Evolutionary conservation across 768 basidiomycete genomes (phyloP).

Genomic region (Phylloporus scabripes): DNA sequence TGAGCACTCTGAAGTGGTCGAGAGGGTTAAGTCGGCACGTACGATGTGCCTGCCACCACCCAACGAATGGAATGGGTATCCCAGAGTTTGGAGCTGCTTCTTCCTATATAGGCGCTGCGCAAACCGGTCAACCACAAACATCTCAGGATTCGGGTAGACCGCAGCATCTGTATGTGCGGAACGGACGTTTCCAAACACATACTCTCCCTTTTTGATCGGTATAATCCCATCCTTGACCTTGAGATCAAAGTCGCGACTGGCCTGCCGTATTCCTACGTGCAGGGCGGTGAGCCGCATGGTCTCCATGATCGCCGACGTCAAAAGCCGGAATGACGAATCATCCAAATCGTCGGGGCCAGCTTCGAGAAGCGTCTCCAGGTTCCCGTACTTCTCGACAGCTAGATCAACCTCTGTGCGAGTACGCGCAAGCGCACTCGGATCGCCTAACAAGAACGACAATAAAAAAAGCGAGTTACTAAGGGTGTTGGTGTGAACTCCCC

Average conservation of each 20-base stretch:
- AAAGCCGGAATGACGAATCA: constrained; percentile 13
- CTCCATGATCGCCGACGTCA: constrained; percentile 26
- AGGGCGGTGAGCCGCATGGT: constrained; percentile 20
- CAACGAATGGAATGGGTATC: constrained; percentile 11
- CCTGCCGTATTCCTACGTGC: constrained; percentile 15
- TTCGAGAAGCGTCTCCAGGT: constrained; percentile 10
- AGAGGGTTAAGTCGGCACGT: not conserved
- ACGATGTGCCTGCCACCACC: constrained; percentile 18
- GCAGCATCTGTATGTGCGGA: constrained; percentile 17
- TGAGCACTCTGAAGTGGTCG: not conserved
- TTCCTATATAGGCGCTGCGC: constrained; percentile 9
- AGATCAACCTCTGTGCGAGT: constrained; percentile 44
- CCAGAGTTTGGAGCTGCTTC: constrained; percentile 11
- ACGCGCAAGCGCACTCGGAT: constrained; percentile 39
- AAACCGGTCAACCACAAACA: constrained; percentile 20
- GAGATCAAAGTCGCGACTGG: constrained; percentile 15
- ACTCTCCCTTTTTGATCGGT: constrained; percentile 19
- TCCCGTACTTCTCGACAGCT: constrained; percentile 9
- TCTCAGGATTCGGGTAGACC: constrained; percentile 8
- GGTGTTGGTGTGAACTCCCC: constrained; percentile 20
- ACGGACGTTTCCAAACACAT: constrained; percentile 13
- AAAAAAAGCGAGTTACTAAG: constrained; percentile 18
- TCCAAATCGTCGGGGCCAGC: constrained; percentile 13
- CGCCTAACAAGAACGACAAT: constrained; percentile 33
- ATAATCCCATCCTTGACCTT: constrained; percentile 5